Base-by-base conservation (phyloP, 2,329 filamentous ascomycete species). In the Neobulgaria alba region DNA sequence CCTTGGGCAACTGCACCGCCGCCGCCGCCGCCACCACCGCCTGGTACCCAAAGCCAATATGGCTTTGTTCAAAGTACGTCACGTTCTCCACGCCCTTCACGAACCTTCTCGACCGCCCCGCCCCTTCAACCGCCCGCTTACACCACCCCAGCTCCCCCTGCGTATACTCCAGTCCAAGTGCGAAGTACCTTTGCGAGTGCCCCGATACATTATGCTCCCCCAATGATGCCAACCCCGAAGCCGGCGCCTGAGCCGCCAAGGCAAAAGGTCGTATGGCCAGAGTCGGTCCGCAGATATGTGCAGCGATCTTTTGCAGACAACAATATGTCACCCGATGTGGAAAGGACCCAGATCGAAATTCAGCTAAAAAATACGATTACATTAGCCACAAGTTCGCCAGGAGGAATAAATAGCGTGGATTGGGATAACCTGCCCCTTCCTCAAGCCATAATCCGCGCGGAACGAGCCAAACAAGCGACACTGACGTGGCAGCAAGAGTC, bases 351-450 rank as follows among this genome's bases (percentile, higher is more conserved):
- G 42, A 82, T 95, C 71, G 84, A 95, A 62, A 69, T 71, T 45
- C 93, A 88, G 58, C 69, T 98, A 49, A 95, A 90, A 63, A 68
- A 81, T 46, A 82, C 88, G 52, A 95, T 98, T 60, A 85, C 82
- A 46, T 72, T 79, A 40, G 86, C 86, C 48, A 88, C 86, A 51
- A 82, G 90, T 54, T 75, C 67, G 53, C n/a, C n/a, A n/a, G 75
- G 82, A 51, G 73, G 74, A 41, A 74, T 95, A 57, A 71, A 82
- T 58, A 72, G 71, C 18, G 78, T 85, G 60, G 76, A 95, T 67
- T 98, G 92, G 92, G 75, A 83, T 48, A 73, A 67, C 18, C 75
- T 93, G 67, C 85, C 85, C 31, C 69, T 95, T 10, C 92, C 92
- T 4, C 90, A 96, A 63, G 71, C 85, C 48, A 71, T 95, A 63